A percentile compares a stretch with the other conserved stretches of the same genome.
Evolutionary conservation across 1,284 basidiomycete genomes (phyloP).

Genomic region (Puccinia coronata): DNA sequence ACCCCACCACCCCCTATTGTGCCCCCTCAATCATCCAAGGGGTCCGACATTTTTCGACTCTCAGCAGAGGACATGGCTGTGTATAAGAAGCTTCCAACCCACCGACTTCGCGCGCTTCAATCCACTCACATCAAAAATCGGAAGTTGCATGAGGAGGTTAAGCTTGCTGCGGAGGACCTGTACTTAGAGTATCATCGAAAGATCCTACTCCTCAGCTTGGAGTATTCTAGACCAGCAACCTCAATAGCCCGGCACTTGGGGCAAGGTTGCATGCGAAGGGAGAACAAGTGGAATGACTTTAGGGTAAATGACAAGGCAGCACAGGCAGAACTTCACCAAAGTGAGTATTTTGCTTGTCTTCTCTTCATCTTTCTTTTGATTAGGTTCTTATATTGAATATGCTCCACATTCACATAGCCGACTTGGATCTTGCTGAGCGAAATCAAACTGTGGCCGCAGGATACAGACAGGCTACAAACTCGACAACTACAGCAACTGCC

Average conservation of each 20-base stretch:
- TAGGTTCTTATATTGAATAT: neutral
- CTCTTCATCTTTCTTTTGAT: neutral
- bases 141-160: neutral
- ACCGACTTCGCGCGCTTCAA: neutral
- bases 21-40: neutral
- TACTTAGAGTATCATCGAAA: neutral
- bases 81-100: neutral
- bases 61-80: neutral
- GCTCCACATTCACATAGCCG: neutral
- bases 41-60: neutral
- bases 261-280: neutral
- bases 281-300: neutral
- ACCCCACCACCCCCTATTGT: too few relatives aligned
- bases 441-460: neutral
- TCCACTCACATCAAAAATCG: neutral
- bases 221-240: neutral
- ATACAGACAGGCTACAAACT: neutral
- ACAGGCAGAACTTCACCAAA: neutral
- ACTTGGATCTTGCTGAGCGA: neutral
- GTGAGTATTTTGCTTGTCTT: neutral
- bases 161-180: neutral
- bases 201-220: neutral
- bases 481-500: neutral
- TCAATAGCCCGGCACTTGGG: neutral
- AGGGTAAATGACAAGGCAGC: neutral